These are phyloP conservation scores for Magnolia officinalis DNA, from an alignment of 164 flowering plant species.

Conservation along the genomic window DNA sequence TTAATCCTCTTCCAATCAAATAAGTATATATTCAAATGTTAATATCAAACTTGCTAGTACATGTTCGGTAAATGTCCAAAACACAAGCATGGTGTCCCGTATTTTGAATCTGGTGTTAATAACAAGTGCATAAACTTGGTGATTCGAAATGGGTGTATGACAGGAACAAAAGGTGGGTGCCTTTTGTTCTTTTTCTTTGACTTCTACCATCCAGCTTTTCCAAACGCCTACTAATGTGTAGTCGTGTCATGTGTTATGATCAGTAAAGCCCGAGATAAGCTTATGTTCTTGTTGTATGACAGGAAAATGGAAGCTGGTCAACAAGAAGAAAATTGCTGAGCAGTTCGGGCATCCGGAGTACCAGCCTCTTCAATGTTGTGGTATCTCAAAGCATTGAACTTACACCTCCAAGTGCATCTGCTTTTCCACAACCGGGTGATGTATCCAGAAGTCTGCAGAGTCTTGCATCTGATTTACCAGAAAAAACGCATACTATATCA, in stretches of 20 bases:
- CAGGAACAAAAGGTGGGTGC: background rate
- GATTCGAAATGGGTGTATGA: background rate
- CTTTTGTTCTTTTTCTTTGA: no score
- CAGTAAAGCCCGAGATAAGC: background rate
- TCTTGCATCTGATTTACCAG: background rate
- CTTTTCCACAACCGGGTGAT: background rate
- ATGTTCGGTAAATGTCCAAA: background rate
- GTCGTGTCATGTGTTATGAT: no score
- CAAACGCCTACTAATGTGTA: background rate
- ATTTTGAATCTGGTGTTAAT: background rate
- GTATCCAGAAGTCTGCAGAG: background rate
- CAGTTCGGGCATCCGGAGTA: conserved; percentile 1
- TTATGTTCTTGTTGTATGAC: background rate
- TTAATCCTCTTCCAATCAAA: background rate
- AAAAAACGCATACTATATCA: conserved; percentile 9
- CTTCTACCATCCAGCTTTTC: background rate
- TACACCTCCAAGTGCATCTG: conserved; percentile 5
- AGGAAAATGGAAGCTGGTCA: conserved; percentile 10
- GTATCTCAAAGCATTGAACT: conserved; percentile 6
- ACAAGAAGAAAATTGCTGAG: conserved; percentile 4
- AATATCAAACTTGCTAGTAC: background rate
- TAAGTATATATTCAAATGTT: background rate
- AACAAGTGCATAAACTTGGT: background rate
- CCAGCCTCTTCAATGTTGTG: conserved; percentile 7
- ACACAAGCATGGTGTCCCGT: background rate